Evolutionary conservation across 2,329 filamentous ascomycete species (phyloP).

Genomic region (Rutstroemia sydowiana): DNA sequence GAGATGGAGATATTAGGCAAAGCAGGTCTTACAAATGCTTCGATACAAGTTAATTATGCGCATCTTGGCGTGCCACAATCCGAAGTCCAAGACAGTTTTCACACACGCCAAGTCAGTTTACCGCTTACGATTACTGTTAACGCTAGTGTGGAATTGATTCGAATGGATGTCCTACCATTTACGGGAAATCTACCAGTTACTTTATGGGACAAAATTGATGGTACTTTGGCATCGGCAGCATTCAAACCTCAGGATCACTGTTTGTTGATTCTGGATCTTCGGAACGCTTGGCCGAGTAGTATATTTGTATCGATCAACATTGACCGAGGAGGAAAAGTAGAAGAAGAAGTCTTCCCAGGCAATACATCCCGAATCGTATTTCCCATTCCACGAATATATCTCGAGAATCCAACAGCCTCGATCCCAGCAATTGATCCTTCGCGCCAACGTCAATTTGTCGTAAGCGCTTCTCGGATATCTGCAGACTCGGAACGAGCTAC

Average conservation of each 20-base stretch:
- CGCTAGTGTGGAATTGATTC: constrained; percentile 73
- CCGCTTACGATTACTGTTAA: constrained; percentile 87
- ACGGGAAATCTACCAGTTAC: constrained; percentile 55
- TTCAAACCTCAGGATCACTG: constrained; percentile 59
- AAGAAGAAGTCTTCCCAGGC: constrained; percentile 53
- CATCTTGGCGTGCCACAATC: constrained; percentile 64
- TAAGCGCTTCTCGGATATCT: constrained; percentile 70
- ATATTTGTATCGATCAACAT: constrained; percentile 57
- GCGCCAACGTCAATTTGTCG: constrained; percentile 86
- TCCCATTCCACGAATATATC: constrained; percentile 65
- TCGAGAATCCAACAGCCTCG: constrained; percentile 68
- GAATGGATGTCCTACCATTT: constrained; percentile 72
- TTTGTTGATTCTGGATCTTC: constrained; percentile 72
- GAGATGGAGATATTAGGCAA: constrained; percentile 82
- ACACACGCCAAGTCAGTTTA: constrained; percentile 74
- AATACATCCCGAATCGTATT: constrained; percentile 69
- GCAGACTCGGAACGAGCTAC: constrained; percentile 71
- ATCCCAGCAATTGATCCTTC: constrained; percentile 76
- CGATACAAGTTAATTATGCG: constrained; percentile 81
- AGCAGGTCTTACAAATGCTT: constrained; percentile 70
- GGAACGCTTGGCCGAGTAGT: constrained; percentile 83
- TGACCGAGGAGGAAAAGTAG: constrained; percentile 23
- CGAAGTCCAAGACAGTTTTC: constrained; percentile 66
- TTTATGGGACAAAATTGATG: constrained; percentile 44
- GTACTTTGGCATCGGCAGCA: constrained; percentile 27